Percentiles rank a stretch among this genome's conserved stretches.
Evolutionary conservation across 1,139 yeast genomes (phyloP).

Genomic region (Diutina mesorugosa): DNA sequence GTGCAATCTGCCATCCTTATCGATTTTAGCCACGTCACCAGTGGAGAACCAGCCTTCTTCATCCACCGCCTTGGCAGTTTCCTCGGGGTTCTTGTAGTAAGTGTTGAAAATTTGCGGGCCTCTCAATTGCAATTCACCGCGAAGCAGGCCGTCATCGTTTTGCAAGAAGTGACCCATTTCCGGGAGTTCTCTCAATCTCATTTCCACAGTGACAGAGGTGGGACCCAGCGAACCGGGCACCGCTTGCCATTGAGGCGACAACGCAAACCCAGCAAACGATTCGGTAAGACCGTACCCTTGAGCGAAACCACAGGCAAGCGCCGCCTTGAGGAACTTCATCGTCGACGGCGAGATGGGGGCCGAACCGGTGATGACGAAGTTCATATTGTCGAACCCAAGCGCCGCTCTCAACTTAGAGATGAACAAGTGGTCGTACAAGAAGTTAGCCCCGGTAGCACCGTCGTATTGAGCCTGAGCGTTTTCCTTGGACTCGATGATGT

Average conservation of each 20-base stretch:
- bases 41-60: constrained; percentile 10
- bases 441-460: constrained; percentile 16
- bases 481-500: constrained; percentile 19
- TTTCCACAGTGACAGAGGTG: constrained; percentile 37
- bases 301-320: constrained; percentile 41
- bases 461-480: constrained; percentile 18
- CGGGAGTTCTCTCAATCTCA: constrained; percentile 53
- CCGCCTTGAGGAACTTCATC: constrained; percentile 46
- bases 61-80: constrained; percentile 15
- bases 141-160: constrained; percentile 11
- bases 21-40: constrained; percentile 8
- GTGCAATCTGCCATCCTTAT: constrained; percentile 6
- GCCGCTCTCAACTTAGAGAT: constrained; percentile 2
- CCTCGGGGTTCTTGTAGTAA: constrained; percentile 13
- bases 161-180: constrained; percentile 45
- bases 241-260: constrained; percentile 25
- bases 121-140: constrained; percentile 11
- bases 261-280: constrained; percentile 50
- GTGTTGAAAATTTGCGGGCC: constrained; percentile 8
- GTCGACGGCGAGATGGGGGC: constrained; percentile 63
- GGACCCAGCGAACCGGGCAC: constrained; percentile 35
- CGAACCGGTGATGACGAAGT: constrained; percentile 35
- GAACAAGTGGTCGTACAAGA: constrained; percentile 19
- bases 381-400: constrained; percentile 9
- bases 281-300: constrained; percentile 81